phyloP scores from a whole-genome alignment of 306 rosid species.

The Potentilla sterilis region DNA sequence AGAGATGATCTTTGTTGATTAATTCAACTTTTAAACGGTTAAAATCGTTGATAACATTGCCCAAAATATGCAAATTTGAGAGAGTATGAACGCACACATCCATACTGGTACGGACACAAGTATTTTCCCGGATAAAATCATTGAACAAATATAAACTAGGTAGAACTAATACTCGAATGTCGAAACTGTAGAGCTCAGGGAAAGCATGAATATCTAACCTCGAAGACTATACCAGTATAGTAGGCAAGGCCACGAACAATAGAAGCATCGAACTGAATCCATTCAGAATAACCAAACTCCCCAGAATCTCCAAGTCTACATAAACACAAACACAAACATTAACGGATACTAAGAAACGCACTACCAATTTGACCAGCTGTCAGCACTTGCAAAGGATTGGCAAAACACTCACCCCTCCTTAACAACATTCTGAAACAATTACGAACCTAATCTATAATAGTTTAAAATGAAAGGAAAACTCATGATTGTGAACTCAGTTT shows the following conservation, averaged over 20 bases:
- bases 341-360: slow-evolving; percentile 7
- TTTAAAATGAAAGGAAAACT: neutral
- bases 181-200: neutral
- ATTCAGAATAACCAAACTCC: slow-evolving; percentile 85
- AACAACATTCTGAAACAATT: too few relatives aligned
- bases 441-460: neutral
- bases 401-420: neutral
- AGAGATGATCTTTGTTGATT: too few relatives aligned
- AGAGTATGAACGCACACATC: too few relatives aligned
- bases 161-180: slow-evolving; percentile 13
- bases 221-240: slow-evolving; percentile 93
- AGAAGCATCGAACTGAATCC: slow-evolving; percentile 95
- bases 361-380: neutral
- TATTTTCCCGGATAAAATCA: too few relatives aligned
- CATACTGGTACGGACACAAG: too few relatives aligned
- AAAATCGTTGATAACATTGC: too few relatives aligned
- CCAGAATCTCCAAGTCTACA: slow-evolving; percentile 73
- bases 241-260: slow-evolving; percentile 97
- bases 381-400: neutral
- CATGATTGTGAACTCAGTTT: neutral
- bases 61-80: too few relatives aligned
- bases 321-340: slow-evolving; percentile 26
- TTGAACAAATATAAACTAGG: neutral
- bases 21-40: too few relatives aligned
- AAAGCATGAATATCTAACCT: slow-evolving; percentile 50